Conservation (phyloP, 768 basidiomycete genomes). For the Termitomyces sp. region DNA sequence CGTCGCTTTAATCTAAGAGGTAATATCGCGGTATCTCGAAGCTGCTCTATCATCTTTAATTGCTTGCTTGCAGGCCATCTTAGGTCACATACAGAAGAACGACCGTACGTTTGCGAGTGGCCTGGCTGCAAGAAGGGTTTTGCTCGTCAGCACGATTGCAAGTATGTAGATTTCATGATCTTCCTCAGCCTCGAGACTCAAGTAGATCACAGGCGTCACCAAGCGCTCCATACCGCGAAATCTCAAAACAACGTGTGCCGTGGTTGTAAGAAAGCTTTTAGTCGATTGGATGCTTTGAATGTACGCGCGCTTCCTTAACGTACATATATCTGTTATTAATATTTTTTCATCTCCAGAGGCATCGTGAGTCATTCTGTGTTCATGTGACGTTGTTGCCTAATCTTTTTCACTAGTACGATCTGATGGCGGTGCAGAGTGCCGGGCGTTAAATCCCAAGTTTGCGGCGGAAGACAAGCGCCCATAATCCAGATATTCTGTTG, state of each 20-base stretch:
- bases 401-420: slow-evolving; percentile 59
- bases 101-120: slow-evolving; percentile 91
- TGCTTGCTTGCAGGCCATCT: slow-evolving; percentile 61
- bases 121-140: slow-evolving; percentile 94
- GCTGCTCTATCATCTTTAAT: slow-evolving; percentile 1
- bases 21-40: slow-evolving; percentile 21
- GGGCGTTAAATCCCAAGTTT: slow-evolving; percentile 39
- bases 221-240: slow-evolving; percentile 82
- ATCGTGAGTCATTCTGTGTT: slow-evolving; percentile 49
- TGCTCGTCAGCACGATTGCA: slow-evolving; percentile 96
- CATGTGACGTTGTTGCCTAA: slow-evolving; percentile 14
- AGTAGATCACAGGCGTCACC: slow-evolving; percentile 61
- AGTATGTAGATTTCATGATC: slow-evolving; percentile 45
- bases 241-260: slow-evolving; percentile 82
- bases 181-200: not conserved
- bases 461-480: slow-evolving; percentile 19
- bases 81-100: slow-evolving; percentile 92
- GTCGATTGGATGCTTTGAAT: slow-evolving; percentile 89
- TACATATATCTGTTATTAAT: slow-evolving; percentile 13
- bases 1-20: slow-evolving; percentile 86
- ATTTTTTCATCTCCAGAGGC: slow-evolving; percentile 48
- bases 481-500: slow-evolving; percentile 2
- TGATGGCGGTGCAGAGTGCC: slow-evolving; percentile 79
- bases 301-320: slow-evolving; percentile 45
- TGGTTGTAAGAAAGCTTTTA: slow-evolving; percentile 94